Base-by-base conservation (phyloP, 2,329 filamentous ascomycete genomes). In the Endothia cerciana region DNA sequence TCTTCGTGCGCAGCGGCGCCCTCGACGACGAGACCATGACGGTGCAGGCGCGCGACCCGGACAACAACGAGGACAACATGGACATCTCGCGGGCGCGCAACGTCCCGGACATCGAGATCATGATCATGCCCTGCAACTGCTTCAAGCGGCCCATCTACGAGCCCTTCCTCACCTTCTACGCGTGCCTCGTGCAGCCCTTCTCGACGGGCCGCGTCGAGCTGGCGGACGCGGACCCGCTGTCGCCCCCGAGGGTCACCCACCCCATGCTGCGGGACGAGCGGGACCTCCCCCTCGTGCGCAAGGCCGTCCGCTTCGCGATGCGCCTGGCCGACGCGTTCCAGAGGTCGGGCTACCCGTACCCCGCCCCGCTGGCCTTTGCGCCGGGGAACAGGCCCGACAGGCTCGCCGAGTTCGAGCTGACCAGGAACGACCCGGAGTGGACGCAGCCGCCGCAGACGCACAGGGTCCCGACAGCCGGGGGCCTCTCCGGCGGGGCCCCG, bases 111-210 rank as follows among this genome's bases (percentile, higher is more conserved):
- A 57, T 74, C 28, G 75, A 77, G 62, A 67, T 77, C 61, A 74
- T 83, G 68, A 68, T 82, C 11, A 75, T 79, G 64, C 79, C 79
- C 71, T 74, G 77, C 4, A 75, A 77, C 1, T 65, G 69, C 15
- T 65, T 72, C 7, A 72, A 71, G 11, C 69, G 72, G 0, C 69
- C 75, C 8, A 72, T 76, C 40, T 65, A 68, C 0, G 70, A 70
- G 22, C 69, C 69, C 17, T 65, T 72, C 5, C 69, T 72, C 36
- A 71, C 69, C 4, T 70, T 76, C 33, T 73, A 73, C 64, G 66
- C 71, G 13, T 72, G 72, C 2, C 69, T 76, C 11, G 63, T 75
- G 30, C 73, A 77, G 65, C 74, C 75, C 15, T 64, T 73, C 66
- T 73, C 77, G 0, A 66, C 65, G 2, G 77, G 77, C 3, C 65